phyloP scores from a whole-genome alignment of 2,329 filamentous ascomycete genomes.

The Cercospora sp. region DNA sequence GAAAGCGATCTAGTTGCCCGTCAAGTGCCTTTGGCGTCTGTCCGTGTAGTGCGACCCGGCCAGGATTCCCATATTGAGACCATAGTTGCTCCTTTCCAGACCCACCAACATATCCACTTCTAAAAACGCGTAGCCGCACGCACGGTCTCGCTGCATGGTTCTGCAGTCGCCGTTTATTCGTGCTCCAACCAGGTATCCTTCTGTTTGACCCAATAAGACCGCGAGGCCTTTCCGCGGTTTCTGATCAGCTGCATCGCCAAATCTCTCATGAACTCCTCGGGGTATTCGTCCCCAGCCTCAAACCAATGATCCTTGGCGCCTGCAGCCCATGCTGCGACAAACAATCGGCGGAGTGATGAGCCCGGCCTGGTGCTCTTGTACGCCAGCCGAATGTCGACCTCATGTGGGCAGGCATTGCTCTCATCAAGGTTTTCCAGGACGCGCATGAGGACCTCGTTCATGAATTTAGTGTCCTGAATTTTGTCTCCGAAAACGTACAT shows the following conservation, averaged over 20 bases:
- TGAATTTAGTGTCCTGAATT: slow-evolving; percentile 6
- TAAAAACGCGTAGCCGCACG: no score
- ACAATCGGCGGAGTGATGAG: slow-evolving; percentile 1
- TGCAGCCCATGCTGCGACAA: neutral
- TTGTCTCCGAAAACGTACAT: slow-evolving; percentile 16
- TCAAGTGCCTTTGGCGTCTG: no score
- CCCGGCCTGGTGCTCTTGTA: neutral
- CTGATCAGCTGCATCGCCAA: slow-evolving; percentile 1
- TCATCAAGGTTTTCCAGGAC: neutral
- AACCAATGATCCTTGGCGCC: neutral
- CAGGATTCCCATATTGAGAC: no score
- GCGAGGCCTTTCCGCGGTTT: neutral
- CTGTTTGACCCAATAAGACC: neutral
- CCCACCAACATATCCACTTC: no score
- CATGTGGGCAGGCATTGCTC: neutral
- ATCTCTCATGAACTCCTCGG: slow-evolving; percentile 16
- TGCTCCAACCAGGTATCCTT: neutral
- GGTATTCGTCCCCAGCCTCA: neutral
- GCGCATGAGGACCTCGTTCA: neutral
- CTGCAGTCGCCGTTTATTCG: neutral
- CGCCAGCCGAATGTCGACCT: neutral
- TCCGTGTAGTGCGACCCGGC: no score
- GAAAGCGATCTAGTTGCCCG: no score
- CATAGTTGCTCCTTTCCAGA: no score
- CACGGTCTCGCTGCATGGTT: neutral